Evolutionary conservation across 208 protist species (phyloP).

Genomic region (Crithidia brevicula): DNA sequence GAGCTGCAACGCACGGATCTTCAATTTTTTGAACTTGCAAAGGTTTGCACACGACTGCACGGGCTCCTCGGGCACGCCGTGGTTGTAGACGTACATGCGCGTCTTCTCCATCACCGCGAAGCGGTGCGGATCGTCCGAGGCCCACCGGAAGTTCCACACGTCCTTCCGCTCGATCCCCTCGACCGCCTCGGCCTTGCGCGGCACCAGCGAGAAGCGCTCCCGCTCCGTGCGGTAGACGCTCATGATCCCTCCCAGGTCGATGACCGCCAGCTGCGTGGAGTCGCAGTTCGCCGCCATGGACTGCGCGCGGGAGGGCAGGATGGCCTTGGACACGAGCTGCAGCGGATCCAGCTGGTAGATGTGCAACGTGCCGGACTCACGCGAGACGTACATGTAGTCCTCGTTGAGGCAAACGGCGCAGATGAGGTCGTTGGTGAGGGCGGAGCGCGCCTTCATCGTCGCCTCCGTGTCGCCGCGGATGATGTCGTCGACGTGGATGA

Average conservation of each 20-base stretch:
- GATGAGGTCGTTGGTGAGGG: constrained; percentile 91
- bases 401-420: constrained; percentile 90
- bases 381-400: constrained; percentile 80
- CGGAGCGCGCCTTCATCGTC: constrained; percentile 58
- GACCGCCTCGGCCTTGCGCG: constrained; percentile 58
- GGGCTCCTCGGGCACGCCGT: constrained; percentile 90
- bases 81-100: constrained; percentile 93
- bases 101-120: constrained; percentile 97
- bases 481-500: constrained; percentile 94
- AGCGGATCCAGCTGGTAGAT: constrained; percentile 89
- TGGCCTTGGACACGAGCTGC: constrained; percentile 78
- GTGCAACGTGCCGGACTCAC: constrained; percentile 91
- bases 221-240: constrained; percentile 63
- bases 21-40: constrained; percentile 93
- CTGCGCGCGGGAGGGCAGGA: constrained; percentile 81
- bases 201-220: constrained; percentile 61
- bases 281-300: constrained; percentile 92
- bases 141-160: constrained; percentile 95
- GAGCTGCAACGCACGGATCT: constrained; percentile 88
- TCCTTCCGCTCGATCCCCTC: constrained; percentile 93
- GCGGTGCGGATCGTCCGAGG: constrained; percentile 91
- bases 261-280: constrained; percentile 84
- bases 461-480: constrained; percentile 61
- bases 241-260: constrained; percentile 93
- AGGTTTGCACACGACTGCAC: constrained; percentile 90